Evolutionary conservation across 306 rosid species (phyloP).

Genomic region (Corylus avellana): DNA sequence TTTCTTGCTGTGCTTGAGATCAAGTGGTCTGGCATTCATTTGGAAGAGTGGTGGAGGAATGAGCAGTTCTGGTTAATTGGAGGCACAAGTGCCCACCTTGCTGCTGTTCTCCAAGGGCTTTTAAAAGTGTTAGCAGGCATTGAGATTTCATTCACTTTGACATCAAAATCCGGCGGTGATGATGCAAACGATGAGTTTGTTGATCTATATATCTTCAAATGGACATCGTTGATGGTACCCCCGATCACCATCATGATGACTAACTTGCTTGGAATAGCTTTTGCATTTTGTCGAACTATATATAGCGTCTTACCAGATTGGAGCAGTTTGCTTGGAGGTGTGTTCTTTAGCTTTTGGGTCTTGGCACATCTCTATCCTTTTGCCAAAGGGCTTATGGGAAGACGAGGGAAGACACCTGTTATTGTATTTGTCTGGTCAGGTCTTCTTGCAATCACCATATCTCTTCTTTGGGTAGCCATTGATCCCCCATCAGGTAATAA

Average conservation of each 20-base stretch:
- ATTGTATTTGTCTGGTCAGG: constrained; percentile 84
- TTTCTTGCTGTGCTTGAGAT: constrained; percentile 66
- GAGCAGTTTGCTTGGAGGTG: constrained; percentile 69
- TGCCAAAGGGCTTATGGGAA: constrained; percentile 79
- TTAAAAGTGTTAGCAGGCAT: constrained; percentile 73
- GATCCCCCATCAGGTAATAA: constrained; percentile 53
- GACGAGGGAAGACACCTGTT: constrained; percentile 68
- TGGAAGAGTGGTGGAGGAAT: constrained; percentile 87
- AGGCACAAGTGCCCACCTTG: constrained; percentile 85
- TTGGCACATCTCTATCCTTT: constrained; percentile 73
- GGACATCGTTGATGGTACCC: constrained; percentile 68
- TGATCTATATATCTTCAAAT: constrained; percentile 63
- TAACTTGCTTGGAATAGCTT: constrained; percentile 60
- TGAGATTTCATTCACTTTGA: constrained; percentile 75
- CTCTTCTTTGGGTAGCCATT: constrained; percentile 83
- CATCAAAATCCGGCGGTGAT: constrained; percentile 64
- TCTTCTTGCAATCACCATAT: constrained; percentile 64
- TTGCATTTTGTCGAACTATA: constrained; percentile 55
- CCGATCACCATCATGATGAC: constrained; percentile 71
- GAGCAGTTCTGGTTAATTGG: constrained; percentile 87
- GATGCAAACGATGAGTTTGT: constrained; percentile 60
- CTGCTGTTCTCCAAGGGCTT: constrained; percentile 77
- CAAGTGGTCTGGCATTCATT: constrained; percentile 73
- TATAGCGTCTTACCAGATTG: constrained; percentile 51
- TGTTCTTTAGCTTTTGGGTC: constrained; percentile 82